A percentile compares a stretch with the other conserved stretches of the same genome.
Evolutionary conservation across 371 early-diverging fungal species (phyloP).

Genomic region (Entomophthora muscae): DNA sequence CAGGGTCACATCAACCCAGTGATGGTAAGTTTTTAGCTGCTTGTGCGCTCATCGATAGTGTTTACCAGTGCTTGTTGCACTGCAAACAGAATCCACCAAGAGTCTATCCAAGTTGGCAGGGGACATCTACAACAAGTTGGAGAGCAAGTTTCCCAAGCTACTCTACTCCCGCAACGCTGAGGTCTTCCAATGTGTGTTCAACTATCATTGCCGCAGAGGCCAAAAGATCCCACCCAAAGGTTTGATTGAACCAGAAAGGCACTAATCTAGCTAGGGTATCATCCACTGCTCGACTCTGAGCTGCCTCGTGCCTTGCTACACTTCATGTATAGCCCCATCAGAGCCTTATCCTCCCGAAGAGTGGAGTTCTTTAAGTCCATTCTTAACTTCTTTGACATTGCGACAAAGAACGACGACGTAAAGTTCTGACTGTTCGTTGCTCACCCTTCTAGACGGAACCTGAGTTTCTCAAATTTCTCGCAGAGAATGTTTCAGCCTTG

Average conservation of each 20-base stretch:
- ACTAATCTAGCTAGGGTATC: not conserved
- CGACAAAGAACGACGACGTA: too few relatives aligned
- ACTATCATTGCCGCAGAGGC: not conserved
- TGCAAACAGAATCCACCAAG: not conserved
- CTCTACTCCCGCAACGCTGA: not conserved
- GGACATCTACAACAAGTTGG: not conserved
- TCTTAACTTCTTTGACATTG: not conserved
- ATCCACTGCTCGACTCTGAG: not conserved
- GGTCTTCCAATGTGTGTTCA: not conserved
- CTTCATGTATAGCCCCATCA: not conserved
- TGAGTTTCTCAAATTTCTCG: not conserved
- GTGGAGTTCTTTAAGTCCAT: not conserved
- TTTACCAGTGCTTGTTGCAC: not conserved
- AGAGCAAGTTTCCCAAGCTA: not conserved
- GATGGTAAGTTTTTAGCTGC: not conserved
- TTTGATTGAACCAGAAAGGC: not conserved
- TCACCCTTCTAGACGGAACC: too few relatives aligned
- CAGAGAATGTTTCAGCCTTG: not conserved
- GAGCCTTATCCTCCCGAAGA: not conserved
- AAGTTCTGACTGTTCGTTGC: too few relatives aligned
- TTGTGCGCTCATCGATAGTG: not conserved
- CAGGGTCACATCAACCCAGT: not conserved
- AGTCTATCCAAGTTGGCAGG: not conserved
- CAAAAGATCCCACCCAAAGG: not conserved
- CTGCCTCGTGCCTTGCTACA: not conserved